Base-by-base conservation (phyloP, 2,329 filamentous ascomycete genomes). In the Nectriaceae sp. region DNA sequence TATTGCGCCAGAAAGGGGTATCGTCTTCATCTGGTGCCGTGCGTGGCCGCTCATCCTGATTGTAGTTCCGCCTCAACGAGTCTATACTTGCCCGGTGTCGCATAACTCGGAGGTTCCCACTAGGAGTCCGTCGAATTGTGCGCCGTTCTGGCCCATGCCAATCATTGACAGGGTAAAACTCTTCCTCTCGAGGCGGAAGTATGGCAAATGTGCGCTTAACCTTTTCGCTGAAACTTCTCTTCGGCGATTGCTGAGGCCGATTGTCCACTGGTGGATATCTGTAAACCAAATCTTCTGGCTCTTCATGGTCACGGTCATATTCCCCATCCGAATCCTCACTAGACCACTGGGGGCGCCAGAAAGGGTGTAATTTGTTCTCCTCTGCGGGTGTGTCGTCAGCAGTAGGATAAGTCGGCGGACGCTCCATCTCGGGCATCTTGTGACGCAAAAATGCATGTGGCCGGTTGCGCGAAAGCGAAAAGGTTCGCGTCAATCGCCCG, bases 191-290 rank as follows among this genome's bases (percentile, higher is more conserved):
- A n/a, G 74, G 55, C 1, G 83, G 82, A 40, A 85, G 60, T 21
- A 85, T 83, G 11, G 82, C 76, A 69, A 86, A 84, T 0, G 82
- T 85, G 29, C 74, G 71, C 66, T 79, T 82, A 68, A 84, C 67
- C 24, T 75, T 77, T 26, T 72, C 66, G 53, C 78, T 82, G 13
- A 85, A 62, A 48, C 74, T 80, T 45, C 75, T 68, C 31, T 75
- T 74, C 3, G 75, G 75, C 19, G 59, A 65, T 8, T 55, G 54
- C 1, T 18, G 33, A 18, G 76, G 75, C 26, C 78, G 74, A 49
- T 78, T 76, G 49, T 79, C 75, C 46, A 77, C 66, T 1, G 70
- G 66, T 11, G 79, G 75, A 53, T 81, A 79, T 42, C 69, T 65
- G 59, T 75, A 74, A 11, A 72, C 68, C 22, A 69, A 62, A 8